Base-by-base conservation (phyloP, 2,329 filamentous ascomycete species). In the Trichothecium roseum region DNA sequence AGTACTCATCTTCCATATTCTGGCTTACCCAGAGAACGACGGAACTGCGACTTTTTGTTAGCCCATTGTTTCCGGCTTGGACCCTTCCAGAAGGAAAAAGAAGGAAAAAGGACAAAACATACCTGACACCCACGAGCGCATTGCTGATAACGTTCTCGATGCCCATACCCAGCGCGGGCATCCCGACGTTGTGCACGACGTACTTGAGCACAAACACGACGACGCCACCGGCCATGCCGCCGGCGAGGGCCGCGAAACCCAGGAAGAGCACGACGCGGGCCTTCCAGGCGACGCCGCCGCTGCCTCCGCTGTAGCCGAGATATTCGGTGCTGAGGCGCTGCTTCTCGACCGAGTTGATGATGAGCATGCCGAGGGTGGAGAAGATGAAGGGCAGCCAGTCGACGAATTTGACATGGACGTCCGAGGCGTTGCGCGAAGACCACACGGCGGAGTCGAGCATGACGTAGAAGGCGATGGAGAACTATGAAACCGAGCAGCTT, bases 1-100 rank as follows among this genome's bases (percentile, higher is more conserved):
- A 69, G 47, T 81, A 81, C 56, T 81, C 77, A 49, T 81, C 77
- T 62, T 81, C 77, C 72, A 81, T 80, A 49, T 81, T 81, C 64
- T 81, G 77, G 58, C 71, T 77, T 37, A 81, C 58, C 77, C 77
- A 81, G 29, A 81, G 65, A 40, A 80, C 69, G 32, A 78, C 74
- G 16, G 71, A 72, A 57, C 74, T 75, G 44, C 13, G 9, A 24
- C 10, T 6, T 4, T 5, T 16, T n/a, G 37, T 47, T 37, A 54
- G 48, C n/a, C 37, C 20, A 24, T 24, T 10, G 20, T 6, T 24
- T 24, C 10, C 20, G 6, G n/a, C n/a, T n/a, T n/a, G n/a, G n/a
- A n/a, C n/a, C n/a, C n/a, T n/a, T n/a, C n/a, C n/a, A n/a, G n/a
- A n/a, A n/a, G n/a, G 4, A 18, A 12, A 14, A 15, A 34, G 3